Conservation (phyloP, 2,329 filamentous ascomycete genomes). For the Geoglossum cookeanum region DNA sequence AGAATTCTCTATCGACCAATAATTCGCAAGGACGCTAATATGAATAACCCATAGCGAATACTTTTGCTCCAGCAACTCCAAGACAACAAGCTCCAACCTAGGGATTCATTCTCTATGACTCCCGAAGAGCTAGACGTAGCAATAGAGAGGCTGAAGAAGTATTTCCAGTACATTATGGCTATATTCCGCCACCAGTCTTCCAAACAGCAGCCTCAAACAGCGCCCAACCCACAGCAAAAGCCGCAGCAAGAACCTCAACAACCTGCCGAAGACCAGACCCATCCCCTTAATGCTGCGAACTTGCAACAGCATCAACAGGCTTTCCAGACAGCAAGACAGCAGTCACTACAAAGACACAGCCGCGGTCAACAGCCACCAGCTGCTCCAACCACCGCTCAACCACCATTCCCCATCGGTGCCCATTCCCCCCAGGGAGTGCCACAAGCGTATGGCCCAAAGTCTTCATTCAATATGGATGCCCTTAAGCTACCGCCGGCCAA, state of each 20-base stretch:
- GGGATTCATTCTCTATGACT: slow-evolving; percentile 25
- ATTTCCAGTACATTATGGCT: slow-evolving; percentile 16
- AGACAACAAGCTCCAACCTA: slow-evolving; percentile 21
- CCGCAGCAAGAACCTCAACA: slow-evolving; percentile 10
- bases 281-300: slow-evolving; percentile 25
- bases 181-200: slow-evolving; percentile 5
- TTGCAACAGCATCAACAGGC: slow-evolving; percentile 29
- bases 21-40: background rate
- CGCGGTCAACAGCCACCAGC: slow-evolving; percentile 22
- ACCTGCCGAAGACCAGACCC: slow-evolving; percentile 14
- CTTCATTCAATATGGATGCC: slow-evolving; percentile 34
- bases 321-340: slow-evolving; percentile 12
- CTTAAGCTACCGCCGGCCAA: slow-evolving; percentile 38
- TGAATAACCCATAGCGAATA: slow-evolving; percentile 15
- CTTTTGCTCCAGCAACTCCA: slow-evolving; percentile 26
- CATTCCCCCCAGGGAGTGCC: slow-evolving; percentile 37
- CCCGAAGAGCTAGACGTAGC: slow-evolving; percentile 20
- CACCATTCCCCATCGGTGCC: slow-evolving; percentile 31
- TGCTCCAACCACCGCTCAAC: slow-evolving; percentile 30
- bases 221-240: slow-evolving; percentile 11
- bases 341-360: slow-evolving; percentile 17
- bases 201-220: background rate
- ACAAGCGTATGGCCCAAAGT: slow-evolving; percentile 31
- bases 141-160: slow-evolving; percentile 21
- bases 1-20: background rate